A percentile compares a stretch with the other conserved stretches of the same genome.
phyloP scores from a whole-genome alignment of 2,329 filamentous ascomycete species.

The Aureobasidium sp. region DNA sequence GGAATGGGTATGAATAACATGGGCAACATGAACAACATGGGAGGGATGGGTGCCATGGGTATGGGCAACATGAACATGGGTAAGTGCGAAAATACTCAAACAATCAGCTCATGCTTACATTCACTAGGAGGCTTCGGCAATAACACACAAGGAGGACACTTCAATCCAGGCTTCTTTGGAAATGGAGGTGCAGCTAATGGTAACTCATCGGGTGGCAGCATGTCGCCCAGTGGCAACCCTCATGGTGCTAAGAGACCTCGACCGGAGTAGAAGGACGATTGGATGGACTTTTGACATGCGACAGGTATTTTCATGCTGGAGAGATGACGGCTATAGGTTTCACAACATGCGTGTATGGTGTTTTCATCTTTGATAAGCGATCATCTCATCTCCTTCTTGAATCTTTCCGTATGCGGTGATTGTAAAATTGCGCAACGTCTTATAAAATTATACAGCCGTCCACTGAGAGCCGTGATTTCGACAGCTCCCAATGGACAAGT shows the following conservation, averaged over 20 bases:
- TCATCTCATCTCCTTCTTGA: background rate
- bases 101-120: background rate
- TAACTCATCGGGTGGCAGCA: constrained; percentile 1
- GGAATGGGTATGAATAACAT: constrained; percentile 18
- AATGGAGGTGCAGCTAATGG: constrained; percentile 23
- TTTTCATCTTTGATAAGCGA: background rate
- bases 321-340: background rate
- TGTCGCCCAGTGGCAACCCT: constrained; percentile 12
- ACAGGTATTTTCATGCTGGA: background rate
- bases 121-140: constrained; percentile 54
- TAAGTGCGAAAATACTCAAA: constrained; percentile 18
- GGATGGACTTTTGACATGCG: background rate
- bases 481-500: background rate
- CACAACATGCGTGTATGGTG: background rate
- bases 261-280: constrained; percentile 13
- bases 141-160: constrained; percentile 55
- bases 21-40: constrained; percentile 30
- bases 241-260: constrained; percentile 17
- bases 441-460: background rate
- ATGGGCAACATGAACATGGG: constrained; percentile 41
- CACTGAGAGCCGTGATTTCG: background rate
- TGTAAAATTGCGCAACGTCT: background rate
- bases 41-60: constrained; percentile 31
- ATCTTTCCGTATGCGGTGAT: background rate
- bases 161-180: constrained; percentile 63